Conservation (phyloP, 768 basidiomycete genomes). For the Tulasnella sp. region DNA sequence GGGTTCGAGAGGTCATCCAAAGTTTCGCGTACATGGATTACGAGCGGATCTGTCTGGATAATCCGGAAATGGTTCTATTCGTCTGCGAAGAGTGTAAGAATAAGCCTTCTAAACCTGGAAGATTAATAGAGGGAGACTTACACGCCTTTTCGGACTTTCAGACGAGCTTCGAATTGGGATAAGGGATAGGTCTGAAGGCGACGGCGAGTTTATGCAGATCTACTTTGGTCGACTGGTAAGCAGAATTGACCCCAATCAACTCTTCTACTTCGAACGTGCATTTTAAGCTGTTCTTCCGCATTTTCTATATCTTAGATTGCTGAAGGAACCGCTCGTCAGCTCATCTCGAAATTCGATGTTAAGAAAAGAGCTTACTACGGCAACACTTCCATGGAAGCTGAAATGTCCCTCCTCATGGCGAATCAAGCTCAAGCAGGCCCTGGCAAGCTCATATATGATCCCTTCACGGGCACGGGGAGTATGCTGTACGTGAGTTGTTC, state of each 20-base stretch:
- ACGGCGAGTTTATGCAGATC: constrained; percentile 55
- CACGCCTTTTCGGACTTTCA: neutral
- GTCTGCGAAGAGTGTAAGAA: constrained; percentile 74
- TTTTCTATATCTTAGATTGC: constrained; percentile 34
- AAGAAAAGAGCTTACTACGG: constrained; percentile 87
- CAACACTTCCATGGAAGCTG: constrained; percentile 96
- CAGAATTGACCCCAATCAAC: neutral
- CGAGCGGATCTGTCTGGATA: constrained; percentile 70
- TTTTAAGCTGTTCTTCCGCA: no score
- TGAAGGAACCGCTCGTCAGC: constrained; percentile 54
- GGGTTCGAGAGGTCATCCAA: constrained; percentile 59
- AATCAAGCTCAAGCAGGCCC: constrained; percentile 86
- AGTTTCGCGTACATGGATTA: constrained; percentile 79
- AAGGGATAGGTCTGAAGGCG: constrained; percentile 32
- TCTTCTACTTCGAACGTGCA: neutral
- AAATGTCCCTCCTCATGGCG: constrained; percentile 91
- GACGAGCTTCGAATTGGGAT: constrained; percentile 8
- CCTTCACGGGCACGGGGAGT: constrained; percentile 89
- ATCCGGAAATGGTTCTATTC: constrained; percentile 61
- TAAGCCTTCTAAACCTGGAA: neutral
- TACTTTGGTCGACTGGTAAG: constrained; percentile 85
- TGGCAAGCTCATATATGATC: constrained; percentile 91
- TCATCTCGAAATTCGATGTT: constrained; percentile 66
- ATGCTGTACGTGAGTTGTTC: constrained; percentile 61
- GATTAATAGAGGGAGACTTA: constrained; percentile 16